A percentile compares a stretch with the other conserved stretches of the same genome.
Evolutionary conservation across 441 rosid species (phyloP).

Genomic region (Erysimum pusillum): DNA sequence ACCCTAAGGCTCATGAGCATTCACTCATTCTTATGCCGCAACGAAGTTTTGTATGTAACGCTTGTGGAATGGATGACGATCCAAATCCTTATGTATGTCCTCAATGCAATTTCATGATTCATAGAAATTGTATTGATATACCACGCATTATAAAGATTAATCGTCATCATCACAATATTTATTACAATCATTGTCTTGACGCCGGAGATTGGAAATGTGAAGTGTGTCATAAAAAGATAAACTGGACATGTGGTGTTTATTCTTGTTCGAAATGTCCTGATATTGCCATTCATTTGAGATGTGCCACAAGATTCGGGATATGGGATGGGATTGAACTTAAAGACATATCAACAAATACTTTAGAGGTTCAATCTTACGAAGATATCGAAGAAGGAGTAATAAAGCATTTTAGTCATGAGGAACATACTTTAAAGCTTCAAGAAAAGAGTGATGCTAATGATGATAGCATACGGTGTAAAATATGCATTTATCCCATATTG

Average conservation of each 20-base stretch:
- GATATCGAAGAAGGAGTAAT: not conserved
- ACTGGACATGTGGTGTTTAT: slow-evolving; percentile 32
- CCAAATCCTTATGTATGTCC: slow-evolving; percentile 61
- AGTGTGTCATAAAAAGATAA: slow-evolving; percentile 22
- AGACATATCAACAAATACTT: not conserved
- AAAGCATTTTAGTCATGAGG: not conserved
- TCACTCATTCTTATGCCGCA: slow-evolving; percentile 34
- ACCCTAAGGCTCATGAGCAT: slow-evolving; percentile 34
- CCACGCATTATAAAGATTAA: slow-evolving; percentile 26
- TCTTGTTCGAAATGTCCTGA: slow-evolving; percentile 12
- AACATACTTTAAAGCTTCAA: not conserved
- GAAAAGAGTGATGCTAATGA: not conserved
- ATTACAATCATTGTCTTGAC: slow-evolving; percentile 8
- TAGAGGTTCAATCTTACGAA: slow-evolving; percentile 6
- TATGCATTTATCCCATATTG: slow-evolving; percentile 3
- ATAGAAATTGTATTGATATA: slow-evolving; percentile 36
- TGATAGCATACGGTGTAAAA: not conserved
- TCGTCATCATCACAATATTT: slow-evolving; percentile 35
- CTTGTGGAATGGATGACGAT: slow-evolving; percentile 57
- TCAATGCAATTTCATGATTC: slow-evolving; percentile 42
- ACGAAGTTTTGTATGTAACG: slow-evolving; percentile 38
- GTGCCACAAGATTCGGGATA: slow-evolving; percentile 32
- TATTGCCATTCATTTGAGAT: slow-evolving; percentile 24
- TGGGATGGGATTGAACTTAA: slow-evolving; percentile 34
- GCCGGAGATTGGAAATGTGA: slow-evolving; percentile 15